phyloP scores from a whole-genome alignment of 129 eudicot species.

The sunflower (Helianthus annuus) region HanXRQr2.0-SUNRISE NC_035435.2:52622648-52623147 shows the following conservation, averaged over 20 bases:
- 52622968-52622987: constrained; percentile 70
- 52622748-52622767: background rate
- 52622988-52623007: constrained; percentile 71
- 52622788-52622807: constrained; percentile 27
- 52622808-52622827: constrained; percentile 80
- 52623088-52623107: constrained; percentile 89
- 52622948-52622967: constrained; percentile 87
- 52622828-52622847: constrained; percentile 81
- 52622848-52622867: constrained; percentile 88
- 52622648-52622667: too few species aligned
- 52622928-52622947: constrained; percentile 71
- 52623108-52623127: constrained; percentile 69
- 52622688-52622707: background rate
- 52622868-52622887: constrained; percentile 91
- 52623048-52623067: constrained; percentile 40
- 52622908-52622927: constrained; percentile 71
- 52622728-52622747: background rate
- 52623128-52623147: constrained; percentile 72
- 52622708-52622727: background rate
- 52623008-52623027: constrained; percentile 74
- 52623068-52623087: constrained; percentile 84
- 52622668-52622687: too few species aligned
- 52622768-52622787: background rate
- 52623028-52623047: constrained; percentile 55
- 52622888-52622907: constrained; percentile 76